These are phyloP conservation scores for Pseudogymnoascus sp. DNA, from an alignment of 2,329 filamentous ascomycete genomes.

Conservation along the genomic window DNA sequence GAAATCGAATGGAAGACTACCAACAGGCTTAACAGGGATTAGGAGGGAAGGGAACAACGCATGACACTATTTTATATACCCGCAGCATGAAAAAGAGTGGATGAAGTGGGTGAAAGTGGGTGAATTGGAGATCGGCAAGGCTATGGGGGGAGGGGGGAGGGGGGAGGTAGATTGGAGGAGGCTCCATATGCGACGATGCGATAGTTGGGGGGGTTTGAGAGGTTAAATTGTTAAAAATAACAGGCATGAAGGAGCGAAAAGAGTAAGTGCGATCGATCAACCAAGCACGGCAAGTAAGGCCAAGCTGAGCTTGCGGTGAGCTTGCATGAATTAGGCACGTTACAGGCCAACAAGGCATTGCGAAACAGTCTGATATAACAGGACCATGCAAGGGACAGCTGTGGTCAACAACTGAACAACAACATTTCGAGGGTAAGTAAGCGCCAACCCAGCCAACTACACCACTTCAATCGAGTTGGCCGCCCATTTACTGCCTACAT, in stretches of 20 bases:
- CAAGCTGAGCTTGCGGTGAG: neutral
- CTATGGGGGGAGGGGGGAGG: neutral
- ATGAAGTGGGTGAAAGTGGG: constrained; percentile 1
- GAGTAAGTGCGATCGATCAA: neutral
- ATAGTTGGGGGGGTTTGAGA: neutral
- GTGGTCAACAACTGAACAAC: too few species aligned
- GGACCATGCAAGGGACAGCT: constrained; percentile 1
- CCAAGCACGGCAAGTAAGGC: neutral
- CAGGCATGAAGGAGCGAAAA: neutral
- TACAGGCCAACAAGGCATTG: constrained; percentile 3
- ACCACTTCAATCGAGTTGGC: neutral
- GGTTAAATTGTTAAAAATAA: neutral
- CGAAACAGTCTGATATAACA: neutral
- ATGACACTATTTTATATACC: constrained; percentile 10
- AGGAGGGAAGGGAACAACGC: neutral
- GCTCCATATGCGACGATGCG: neutral
- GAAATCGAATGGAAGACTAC: constrained; percentile 5
- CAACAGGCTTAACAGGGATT: constrained; percentile 6
- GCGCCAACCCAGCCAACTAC: neutral
- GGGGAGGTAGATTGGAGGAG: constrained; percentile 5
- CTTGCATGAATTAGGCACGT: neutral
- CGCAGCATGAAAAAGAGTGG: constrained; percentile 9
- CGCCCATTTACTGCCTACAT: neutral
- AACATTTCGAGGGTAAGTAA: neutral
- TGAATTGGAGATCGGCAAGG: constrained; percentile 4